phyloP scores from a whole-genome alignment of 1,284 basidiomycete species.

The Papiliotrema laurentii region DNA sequence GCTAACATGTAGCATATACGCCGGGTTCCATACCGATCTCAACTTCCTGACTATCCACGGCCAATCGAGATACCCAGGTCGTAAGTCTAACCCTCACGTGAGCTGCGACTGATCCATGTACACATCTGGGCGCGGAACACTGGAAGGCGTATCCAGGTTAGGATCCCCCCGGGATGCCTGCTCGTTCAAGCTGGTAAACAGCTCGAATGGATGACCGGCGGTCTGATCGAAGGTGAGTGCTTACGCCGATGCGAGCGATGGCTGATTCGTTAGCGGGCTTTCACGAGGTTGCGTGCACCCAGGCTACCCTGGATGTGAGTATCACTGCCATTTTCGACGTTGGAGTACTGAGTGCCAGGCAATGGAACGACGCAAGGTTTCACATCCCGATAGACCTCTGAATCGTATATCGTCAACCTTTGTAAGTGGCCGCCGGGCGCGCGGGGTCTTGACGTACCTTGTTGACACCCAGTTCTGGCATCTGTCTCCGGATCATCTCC shows the following conservation, averaged over 20 bases:
- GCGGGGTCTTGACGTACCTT: neutral
- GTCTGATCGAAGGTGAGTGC: constrained; percentile 64
- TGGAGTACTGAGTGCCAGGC: constrained; percentile 54
- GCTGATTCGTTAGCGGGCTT: constrained; percentile 58
- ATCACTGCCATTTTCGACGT: neutral
- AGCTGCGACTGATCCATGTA: constrained; percentile 18
- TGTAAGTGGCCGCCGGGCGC: constrained; percentile 19
- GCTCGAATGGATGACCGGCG: constrained; percentile 80
- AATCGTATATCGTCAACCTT: constrained; percentile 91
- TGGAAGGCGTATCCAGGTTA: constrained; percentile 77
- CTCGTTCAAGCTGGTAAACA: constrained; percentile 84
- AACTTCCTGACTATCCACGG: constrained; percentile 74
- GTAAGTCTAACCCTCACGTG: constrained; percentile 17
- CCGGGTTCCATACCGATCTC: constrained; percentile 71
- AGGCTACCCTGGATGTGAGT: constrained; percentile 63
- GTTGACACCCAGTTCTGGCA: constrained; percentile 65
- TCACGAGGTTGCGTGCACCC: constrained; percentile 85
- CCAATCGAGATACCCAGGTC: constrained; percentile 56
- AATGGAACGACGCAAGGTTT: constrained; percentile 58
- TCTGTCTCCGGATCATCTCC: constrained; percentile 73
- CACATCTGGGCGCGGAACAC: constrained; percentile 89
- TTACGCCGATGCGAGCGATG: neutral
- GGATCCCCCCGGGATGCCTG: constrained; percentile 62
- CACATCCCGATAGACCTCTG: constrained; percentile 67
- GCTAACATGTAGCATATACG: constrained; percentile 62